Conservation (phyloP, 306 rosid genomes). For the Vigna radiata region DNA sequence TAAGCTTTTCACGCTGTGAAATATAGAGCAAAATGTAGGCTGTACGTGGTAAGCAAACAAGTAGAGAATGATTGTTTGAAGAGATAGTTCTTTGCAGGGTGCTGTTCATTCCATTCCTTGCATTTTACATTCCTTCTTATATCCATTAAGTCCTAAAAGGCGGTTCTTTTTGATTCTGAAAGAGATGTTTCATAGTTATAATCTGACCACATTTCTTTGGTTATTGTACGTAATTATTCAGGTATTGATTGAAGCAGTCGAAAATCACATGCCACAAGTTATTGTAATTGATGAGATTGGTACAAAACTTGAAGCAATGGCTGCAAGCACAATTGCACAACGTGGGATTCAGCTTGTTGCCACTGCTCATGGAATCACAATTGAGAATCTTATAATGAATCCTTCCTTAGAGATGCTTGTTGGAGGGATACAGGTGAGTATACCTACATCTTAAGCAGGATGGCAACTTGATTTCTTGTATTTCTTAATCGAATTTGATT, state of each 20-base stretch:
- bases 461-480: slow-evolving; percentile 28
- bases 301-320: slow-evolving; percentile 98
- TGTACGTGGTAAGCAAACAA: slow-evolving; percentile 15
- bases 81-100: background rate
- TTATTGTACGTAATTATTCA: slow-evolving; percentile 46
- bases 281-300: slow-evolving; percentile 97
- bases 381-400: slow-evolving; percentile 89
- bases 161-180: background rate
- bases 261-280: slow-evolving; percentile 99
- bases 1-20: background rate
- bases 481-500: slow-evolving; percentile 4
- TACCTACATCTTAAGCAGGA: slow-evolving; percentile 11
- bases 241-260: slow-evolving; percentile 98
- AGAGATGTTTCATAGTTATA: background rate
- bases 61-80: slow-evolving; percentile 20
- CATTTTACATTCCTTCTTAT: slow-evolving; percentile 20
- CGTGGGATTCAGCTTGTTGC: slow-evolving; percentile 99
- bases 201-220: slow-evolving; percentile 6
- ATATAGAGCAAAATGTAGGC: background rate
- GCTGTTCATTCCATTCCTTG: slow-evolving; percentile 22
- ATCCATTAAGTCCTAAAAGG: background rate
- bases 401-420: slow-evolving; percentile 97
- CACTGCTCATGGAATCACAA: slow-evolving; percentile 97
- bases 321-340: slow-evolving; percentile 96
- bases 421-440: slow-evolving; percentile 92